Evolutionary conservation across 225 moss, liverwort and hornwort genomes (phyloP), one percentile per base, ranked within the genome.

Genomic region (Pseudoscleropodium purum): DNA sequence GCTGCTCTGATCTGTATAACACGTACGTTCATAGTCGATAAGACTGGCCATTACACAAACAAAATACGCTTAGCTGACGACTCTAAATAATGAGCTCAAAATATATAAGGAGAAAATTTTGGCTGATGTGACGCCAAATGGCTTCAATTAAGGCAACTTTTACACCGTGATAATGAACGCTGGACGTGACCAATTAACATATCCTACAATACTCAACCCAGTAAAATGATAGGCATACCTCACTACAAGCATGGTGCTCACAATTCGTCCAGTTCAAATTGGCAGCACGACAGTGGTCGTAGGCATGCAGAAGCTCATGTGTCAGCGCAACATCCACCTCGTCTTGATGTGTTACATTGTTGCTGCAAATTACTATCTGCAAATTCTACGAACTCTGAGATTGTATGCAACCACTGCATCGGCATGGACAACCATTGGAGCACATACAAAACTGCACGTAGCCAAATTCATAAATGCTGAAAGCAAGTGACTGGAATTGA

Each of bases 181-280:
- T 85, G 68, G 37, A 75, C 69, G 69, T 36, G 49, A 79, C 67
- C 67, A 74, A 87, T 34, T 27, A 59, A 80, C 51, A 26, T 83
- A 37, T 21, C 60, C 34, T 66, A 51, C 81, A 26, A 74, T 36
- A 79, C 37, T 52, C 83, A 86, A 34, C 79, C 45, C n/a, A 45
- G 25, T 51, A 13, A 87, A 59, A 57, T 59, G 65, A 66, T 25
- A 41, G 45, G 78, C 79, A 81, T 91, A 97, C 97, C 97, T 99
- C 99, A 91, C 99, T 99, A 86, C 99, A 99, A 45, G 99, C 99
- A 87, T 99, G 99, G 91, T 97, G 97, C 86, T 96, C 94, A 91
- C 99, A 99, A 89, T 97, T 96, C 67, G 94, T 88, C 97, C 97
- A 97, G 90, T 99, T 94, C 84, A 97, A 86, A 85, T 99, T 97